These are phyloP conservation scores for Ogataea siamensis DNA, from an alignment of 805 yeast genomes.

Conservation along the genomic window DNA sequence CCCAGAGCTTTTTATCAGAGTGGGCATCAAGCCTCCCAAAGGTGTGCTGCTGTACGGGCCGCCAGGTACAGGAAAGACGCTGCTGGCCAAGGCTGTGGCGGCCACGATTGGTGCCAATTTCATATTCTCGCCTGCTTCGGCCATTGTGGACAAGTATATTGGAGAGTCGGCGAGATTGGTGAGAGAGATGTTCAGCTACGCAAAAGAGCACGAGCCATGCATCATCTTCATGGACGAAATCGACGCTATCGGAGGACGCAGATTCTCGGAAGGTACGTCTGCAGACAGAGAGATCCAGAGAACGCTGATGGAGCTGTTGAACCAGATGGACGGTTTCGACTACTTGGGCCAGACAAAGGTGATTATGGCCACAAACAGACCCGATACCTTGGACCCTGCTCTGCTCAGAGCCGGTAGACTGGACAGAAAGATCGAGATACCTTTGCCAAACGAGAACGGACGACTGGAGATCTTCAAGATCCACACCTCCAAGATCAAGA, in stretches of 20 bases:
- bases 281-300: constrained; percentile 99
- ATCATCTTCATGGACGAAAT: constrained; percentile 98
- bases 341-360: constrained; percentile 94
- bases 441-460: constrained; percentile 94
- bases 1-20: constrained; percentile 92
- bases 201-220: constrained; percentile 97
- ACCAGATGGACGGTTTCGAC: constrained; percentile 99
- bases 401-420: constrained; percentile 95
- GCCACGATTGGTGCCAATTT: constrained; percentile 98
- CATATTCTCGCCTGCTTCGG: constrained; percentile 97
- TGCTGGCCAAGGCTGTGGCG: constrained; percentile 96
- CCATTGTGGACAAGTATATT: constrained; percentile 95
- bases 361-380: constrained; percentile 99
- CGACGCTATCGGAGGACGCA: constrained; percentile 98
- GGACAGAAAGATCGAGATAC: constrained; percentile 94
- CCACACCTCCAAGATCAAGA: constrained; percentile 79
- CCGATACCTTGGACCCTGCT: constrained; percentile 97
- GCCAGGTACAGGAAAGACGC: constrained; percentile 97
- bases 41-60: constrained; percentile 97
- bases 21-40: constrained; percentile 98
- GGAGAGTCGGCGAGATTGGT: constrained; percentile 97
- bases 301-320: constrained; percentile 92
- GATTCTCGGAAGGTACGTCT: constrained; percentile 96
- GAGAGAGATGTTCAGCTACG: constrained; percentile 97
- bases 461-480: constrained; percentile 91